Conservation (phyloP, 306 rosid genomes). For the Nissolia schottii region DNA sequence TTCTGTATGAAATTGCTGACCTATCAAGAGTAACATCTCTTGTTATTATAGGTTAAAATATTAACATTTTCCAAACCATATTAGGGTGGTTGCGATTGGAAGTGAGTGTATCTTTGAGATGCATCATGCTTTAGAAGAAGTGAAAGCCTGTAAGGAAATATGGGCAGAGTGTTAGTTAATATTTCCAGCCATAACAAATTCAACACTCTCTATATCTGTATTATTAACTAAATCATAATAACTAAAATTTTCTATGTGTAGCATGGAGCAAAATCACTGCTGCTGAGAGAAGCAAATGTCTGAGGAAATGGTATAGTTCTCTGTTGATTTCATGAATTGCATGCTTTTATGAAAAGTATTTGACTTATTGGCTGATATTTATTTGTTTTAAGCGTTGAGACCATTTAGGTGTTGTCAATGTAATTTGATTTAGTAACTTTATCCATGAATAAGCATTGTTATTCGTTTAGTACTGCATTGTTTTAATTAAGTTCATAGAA, state of each 20-base stretch:
- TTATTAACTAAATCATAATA: not conserved
- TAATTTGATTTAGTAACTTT: not conserved
- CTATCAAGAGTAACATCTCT: not conserved
- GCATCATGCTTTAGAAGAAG: not conserved
- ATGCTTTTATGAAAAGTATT: constrained; percentile 10
- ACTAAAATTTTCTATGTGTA: constrained; percentile 30
- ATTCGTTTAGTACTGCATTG: not conserved
- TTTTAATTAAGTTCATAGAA: not conserved
- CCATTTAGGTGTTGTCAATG: not conserved
- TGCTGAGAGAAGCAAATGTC: constrained; percentile 72
- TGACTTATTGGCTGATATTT: not conserved
- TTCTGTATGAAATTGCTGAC: not conserved
- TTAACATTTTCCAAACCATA: not conserved
- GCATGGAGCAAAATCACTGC: constrained; percentile 96
- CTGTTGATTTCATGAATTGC: constrained; percentile 15
- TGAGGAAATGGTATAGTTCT: constrained; percentile 76
- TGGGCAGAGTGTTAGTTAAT: not conserved
- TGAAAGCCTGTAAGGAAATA: not conserved
- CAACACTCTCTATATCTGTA: not conserved
- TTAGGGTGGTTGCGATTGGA: not conserved
- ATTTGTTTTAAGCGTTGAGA: constrained; percentile 8
- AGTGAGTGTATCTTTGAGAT: not conserved
- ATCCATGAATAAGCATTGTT: not conserved
- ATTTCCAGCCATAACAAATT: not conserved
- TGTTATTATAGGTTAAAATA: not conserved